Conservation (phyloP, 345 rosid species). For the Eucalyptus albens region DNA sequence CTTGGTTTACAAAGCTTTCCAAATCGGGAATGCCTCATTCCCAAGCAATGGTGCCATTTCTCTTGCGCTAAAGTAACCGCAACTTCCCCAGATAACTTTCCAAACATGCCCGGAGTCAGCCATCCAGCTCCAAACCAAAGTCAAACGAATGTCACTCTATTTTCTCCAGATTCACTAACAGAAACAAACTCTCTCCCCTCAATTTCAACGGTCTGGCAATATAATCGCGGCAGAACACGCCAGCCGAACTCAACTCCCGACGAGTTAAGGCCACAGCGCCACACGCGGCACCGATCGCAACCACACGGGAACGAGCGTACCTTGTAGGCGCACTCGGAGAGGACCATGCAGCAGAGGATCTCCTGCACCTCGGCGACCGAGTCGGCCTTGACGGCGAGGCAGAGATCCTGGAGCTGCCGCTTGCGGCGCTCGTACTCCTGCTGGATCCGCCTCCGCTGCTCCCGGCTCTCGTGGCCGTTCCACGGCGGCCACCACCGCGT, state of each 20-base stretch:
- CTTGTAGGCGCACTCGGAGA: conserved; percentile 94
- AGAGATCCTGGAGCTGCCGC: conserved; percentile 70
- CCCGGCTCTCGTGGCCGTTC: conserved; percentile 28
- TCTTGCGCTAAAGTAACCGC: background rate
- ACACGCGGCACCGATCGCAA: background rate
- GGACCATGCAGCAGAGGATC: conserved; percentile 94
- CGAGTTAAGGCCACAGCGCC: background rate
- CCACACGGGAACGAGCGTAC: conserved; percentile 4
- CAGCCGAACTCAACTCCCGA: background rate
- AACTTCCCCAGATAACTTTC: background rate
- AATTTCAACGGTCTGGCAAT: background rate
- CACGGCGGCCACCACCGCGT: conserved; percentile 70
- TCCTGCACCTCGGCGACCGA: conserved; percentile 81
- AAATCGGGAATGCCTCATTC: background rate
- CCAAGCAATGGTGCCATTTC: background rate
- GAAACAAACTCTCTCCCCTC: background rate
- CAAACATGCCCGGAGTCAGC: background rate
- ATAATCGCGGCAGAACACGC: background rate
- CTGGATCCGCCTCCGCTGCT: conserved; percentile 54
- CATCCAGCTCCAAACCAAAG: background rate
- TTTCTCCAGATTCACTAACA: background rate
- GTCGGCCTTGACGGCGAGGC: conserved; percentile 67
- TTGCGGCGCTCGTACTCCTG: conserved; percentile 63
- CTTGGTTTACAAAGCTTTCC: background rate
- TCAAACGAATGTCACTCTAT: background rate